Evolutionary conservation across 2,329 filamentous ascomycete species (phyloP), one percentile per base, ranked within the genome.

Genomic region (Sporothrix schenckii): DNA sequence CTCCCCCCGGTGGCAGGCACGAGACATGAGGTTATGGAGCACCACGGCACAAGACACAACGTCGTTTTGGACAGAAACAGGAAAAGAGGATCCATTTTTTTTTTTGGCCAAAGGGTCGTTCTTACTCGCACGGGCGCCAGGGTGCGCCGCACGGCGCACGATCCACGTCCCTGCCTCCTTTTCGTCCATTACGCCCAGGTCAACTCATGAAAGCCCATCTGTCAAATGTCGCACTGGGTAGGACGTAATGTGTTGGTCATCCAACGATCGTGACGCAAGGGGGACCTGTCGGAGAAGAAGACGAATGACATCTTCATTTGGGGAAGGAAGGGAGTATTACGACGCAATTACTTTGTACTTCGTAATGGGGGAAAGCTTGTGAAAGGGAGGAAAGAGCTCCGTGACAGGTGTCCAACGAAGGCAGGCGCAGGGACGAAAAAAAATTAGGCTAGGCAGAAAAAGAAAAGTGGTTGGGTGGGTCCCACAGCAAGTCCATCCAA

Each of bases 181-280:
- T 47, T 49, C 19, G 54, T 10, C 5, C 19, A 60, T 60, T 34
- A 60, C 41, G 14, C 30, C 41, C 34, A 14, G 30, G 3, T 39
- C 56, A n/a, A 41, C 30, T 54, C 21, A 21, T 41, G 19, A 10
- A 7, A 60, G 30, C 19, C 9, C 34, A 60, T 41, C 56, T 60
- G 19, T 60, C 56, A 60, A 63, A 21, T 63, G 11, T 30, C 10
- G 11, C 52, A 11, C 54, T 60, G 2, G 6, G n/a, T 14, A 56
- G 34, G 27, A 27, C 13, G 49, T 49, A 41, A 60, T 13, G 3
- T 27, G 21, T n/a, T 27, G 50, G 30, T 44, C 65, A 67, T 67
- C 54, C 65, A 67, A 50, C 54, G 27, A 52, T 54, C 44, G 24
- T 19, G 54, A 61, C 30, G 67, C 54, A 69, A 69, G 67, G 67